Base-by-base conservation (phyloP, 2,329 filamentous ascomycete genomes). In the Didymellaceae sp. region DNA sequence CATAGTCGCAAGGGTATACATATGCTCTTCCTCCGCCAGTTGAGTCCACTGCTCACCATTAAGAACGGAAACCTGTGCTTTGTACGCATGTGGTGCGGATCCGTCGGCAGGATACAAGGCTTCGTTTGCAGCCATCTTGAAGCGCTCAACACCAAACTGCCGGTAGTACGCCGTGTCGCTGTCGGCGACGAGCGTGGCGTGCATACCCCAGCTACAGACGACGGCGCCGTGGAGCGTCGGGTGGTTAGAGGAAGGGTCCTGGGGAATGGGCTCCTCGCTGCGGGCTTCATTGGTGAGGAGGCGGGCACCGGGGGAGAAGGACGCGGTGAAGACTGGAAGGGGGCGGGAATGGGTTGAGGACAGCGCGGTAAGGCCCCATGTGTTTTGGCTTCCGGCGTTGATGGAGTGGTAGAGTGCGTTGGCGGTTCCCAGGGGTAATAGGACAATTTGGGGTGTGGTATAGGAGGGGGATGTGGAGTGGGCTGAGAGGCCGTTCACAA, bases 161-260 rank as follows among this genome's bases (percentile, higher is more conserved):
- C 93, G 87, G 73, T 93, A 93, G 58, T 85, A 87, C 0, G 83
- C 78, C 0, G 92, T 95, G 72, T 97, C 93, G 72, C 89, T 94
- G 75, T 97, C 91, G 62, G 90, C 91, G 17, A 97, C 91, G 3
- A 97, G 81, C 32, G 87, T 86, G 22, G 92, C 90, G 67, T 97
- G 93, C 65, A 97, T 85, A 16, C 89, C 93, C 82, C 95, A 96
- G 71, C 89, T 94, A 34, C 87, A 87, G 2, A 97, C 92, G 17
- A 97, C 90, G 18, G 88, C 88, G 20, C 91, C 92, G 63, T 88
- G 82, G 2, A 82, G 63, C 0, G 62, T 62, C 0, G 70, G 68
- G 1, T 54, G 63, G 4, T 60, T 68, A 47, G 39, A 61, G 21
- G 48, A 43, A 0, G 54, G 17, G 21, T 62, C 58, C 11, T 44